Conservation (phyloP, 805 yeast species). For the Yarrowia sp. region DNA sequence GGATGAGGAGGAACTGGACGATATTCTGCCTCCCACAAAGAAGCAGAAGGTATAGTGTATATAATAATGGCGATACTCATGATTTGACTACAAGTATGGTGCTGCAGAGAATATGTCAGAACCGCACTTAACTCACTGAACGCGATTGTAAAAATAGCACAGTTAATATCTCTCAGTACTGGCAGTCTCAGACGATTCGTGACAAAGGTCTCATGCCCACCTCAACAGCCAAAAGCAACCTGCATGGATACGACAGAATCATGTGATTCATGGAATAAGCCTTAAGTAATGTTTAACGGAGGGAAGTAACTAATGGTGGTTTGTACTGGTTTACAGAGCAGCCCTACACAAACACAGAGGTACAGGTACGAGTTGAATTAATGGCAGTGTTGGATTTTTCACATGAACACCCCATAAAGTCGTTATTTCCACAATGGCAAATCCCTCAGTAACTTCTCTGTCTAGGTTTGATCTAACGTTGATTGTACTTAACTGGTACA, state of each 20-base stretch:
- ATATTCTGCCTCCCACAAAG: constrained; percentile 6
- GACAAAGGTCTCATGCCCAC: no score
- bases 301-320: neutral
- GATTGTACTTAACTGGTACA: neutral
- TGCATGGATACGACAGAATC: constrained; percentile 3
- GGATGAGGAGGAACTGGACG: constrained; percentile 21
- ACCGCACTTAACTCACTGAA: neutral
- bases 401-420: no score
- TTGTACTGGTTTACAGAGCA: no score
- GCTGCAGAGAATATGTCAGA: neutral
- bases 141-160: no score
- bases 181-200: no score
- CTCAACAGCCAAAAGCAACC: neutral
- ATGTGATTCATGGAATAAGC: neutral
- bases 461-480: neutral
- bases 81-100: neutral
- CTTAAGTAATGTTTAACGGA: no score
- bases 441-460: neutral
- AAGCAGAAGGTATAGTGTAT: neutral
- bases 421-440: neutral
- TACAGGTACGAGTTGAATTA: no score
- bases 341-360: no score
- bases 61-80: neutral
- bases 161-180: neutral
- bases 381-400: no score